Evolutionary conservation across 1,284 basidiomycete species (phyloP), one percentile per base, ranked within the genome.

Genomic region (Sanghuangporus weigelae): DNA sequence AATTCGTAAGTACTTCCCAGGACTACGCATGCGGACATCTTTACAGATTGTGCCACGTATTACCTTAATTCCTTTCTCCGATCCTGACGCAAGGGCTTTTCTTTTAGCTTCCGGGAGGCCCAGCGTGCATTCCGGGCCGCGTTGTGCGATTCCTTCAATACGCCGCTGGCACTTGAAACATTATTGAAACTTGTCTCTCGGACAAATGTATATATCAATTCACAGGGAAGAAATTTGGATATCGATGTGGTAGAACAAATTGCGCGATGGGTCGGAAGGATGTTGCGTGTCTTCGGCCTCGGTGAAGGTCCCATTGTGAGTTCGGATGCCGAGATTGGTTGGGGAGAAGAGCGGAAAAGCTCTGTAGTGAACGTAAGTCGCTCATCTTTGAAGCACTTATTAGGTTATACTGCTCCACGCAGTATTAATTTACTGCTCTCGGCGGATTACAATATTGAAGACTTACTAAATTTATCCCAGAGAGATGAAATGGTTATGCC

Each of bases 81-180:
- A 19, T 60, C 26, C 57, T 63, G 63, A 62, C 54, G 63, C 62
- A 21, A 59, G 46, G 55, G 55, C 46, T 35, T 39, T 61, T 66
- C 21, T 46, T 19, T 51, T 68, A 94, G 92, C 68, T 81, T 97
- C 49, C 82, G 91, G 68, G 79, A 86, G 57, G 85, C 89, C 42
- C 96, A 96, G 75, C 71, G 82, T 49, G 80, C 84, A 2, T 97
- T 99, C 83, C 88, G 94, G 60, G 80, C 78, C n/a, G 93, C 96
- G 0, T 86, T 99, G 62, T 97, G 93, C 77, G 96, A 99, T 75
- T 98, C 95, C 1, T 98, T 99, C 81, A 96, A 99, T 76, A 99
- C 96, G 0, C 93, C 95, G 1, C 81, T 79, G 14, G 96, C 95
- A 0, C 77, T 99, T 51, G 83, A 85, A 68, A 78, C 87, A 60